Conservation (phyloP, 2,329 filamentous ascomycete species). For the Pyrenophora tritici-repentis region DNA sequence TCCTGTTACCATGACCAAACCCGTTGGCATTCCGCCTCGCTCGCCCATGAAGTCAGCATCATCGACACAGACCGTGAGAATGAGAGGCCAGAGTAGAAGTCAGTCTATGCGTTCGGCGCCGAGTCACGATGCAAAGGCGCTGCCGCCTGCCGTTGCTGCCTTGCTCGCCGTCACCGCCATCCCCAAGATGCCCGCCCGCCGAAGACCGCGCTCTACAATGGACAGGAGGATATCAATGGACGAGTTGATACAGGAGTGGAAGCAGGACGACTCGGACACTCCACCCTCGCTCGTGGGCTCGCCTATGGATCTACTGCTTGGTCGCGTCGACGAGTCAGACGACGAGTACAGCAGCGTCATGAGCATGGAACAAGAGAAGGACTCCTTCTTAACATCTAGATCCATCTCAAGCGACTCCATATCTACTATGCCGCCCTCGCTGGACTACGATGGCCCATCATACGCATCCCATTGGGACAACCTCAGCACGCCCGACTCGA, state of each 20-base stretch:
- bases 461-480: constrained; percentile 50
- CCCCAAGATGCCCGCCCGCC: constrained; percentile 55
- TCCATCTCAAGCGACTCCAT: constrained; percentile 64
- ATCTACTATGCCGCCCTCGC: constrained; percentile 53
- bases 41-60: constrained; percentile 36
- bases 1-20: constrained; percentile 41
- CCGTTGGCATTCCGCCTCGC: constrained; percentile 50
- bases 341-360: constrained; percentile 47
- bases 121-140: constrained; percentile 50
- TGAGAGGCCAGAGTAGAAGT: constrained; percentile 38
- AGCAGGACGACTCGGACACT: constrained; percentile 51
- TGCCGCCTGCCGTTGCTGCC: constrained; percentile 62
- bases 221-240: constrained; percentile 58
- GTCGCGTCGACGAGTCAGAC: constrained; percentile 56
- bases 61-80: constrained; percentile 40
- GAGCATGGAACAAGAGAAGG: constrained; percentile 53
- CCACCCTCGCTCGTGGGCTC: constrained; percentile 51
- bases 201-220: constrained; percentile 49
- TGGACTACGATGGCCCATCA: constrained; percentile 54
- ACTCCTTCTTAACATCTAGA: constrained; percentile 43
- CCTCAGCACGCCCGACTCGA: constrained; percentile 42
- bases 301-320: constrained; percentile 61
- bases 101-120: constrained; percentile 31
- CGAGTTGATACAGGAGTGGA: constrained; percentile 61
- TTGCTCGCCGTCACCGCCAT: constrained; percentile 65